Evolutionary conservation across 208 protist species (phyloP), one percentile per base, ranked within the genome.

Genomic region (Trypanosoma platydactyli): DNA sequence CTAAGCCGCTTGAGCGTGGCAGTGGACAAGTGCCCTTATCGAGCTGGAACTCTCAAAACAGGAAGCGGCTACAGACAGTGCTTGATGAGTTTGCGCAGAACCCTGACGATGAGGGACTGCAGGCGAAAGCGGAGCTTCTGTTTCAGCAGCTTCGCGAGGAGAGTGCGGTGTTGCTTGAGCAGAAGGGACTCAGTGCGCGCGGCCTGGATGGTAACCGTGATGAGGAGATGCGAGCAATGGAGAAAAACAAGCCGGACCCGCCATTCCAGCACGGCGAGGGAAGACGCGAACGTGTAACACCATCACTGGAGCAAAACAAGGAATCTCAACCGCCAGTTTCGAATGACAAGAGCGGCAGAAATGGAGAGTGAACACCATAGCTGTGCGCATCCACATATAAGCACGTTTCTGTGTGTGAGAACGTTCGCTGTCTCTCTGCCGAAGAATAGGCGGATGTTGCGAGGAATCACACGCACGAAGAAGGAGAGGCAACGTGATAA

Each of bases 1-100:
- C 79, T 24, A 88, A 94, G 60, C 87, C 91, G 45, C 83, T 92
- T 5, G 81, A 83, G 74, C 88, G 91, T 44, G 91, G 91, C 35
- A 88, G 68, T 44, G 91, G 84, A 3, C 80, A 88, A 52, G 84
- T 92, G 22, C 78, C 86, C 9, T 72, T 95, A 44, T 58, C 81
- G 61, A 79, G 78, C 52, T 87, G 78, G 80, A 91, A 89, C 71
- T 82, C 84, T 20, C 79, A 74, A 59, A 91, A 89, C 54, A 64
- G 79, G 35, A 80, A 89, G 65, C 67, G 83, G 45, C 71, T 95
- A 61, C 81, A 91, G 64, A 58, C 66, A 18, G 84, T 90, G 54
- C 71, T 95, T 22, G 89, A 95, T 63, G 86, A 95, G 27, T 89
- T 84, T 62, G 86, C 84, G 24, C 83, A 90, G 52, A 92, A 95